These are phyloP conservation scores for Hygrophila difformis DNA, from an alignment of 257 asterid species.

Conservation along the genomic window DNA sequence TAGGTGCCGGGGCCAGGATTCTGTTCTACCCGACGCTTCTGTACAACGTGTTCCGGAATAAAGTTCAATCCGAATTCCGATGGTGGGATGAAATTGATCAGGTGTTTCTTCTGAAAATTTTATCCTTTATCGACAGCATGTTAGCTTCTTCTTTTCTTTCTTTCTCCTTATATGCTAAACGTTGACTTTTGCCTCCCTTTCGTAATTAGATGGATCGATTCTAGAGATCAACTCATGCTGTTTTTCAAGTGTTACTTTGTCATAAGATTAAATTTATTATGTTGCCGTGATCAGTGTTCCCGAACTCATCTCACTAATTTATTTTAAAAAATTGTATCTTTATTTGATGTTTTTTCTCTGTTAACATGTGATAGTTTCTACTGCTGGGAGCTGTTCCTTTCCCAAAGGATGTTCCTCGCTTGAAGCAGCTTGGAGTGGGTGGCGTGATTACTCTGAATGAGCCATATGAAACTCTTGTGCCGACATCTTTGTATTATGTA, in stretches of 20 bases:
- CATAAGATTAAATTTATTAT: too few relatives aligned
- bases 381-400: slow-evolving; percentile 94
- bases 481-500: slow-evolving; percentile 75
- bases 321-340: too few relatives aligned
- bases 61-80: slow-evolving; percentile 71
- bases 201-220: too few relatives aligned
- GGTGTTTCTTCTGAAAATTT: slow-evolving; percentile 29
- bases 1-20: slow-evolving; percentile 96
- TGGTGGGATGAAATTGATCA: slow-evolving; percentile 98
- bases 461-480: slow-evolving; percentile 87
- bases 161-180: too few relatives aligned
- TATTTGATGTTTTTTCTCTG: too few relatives aligned
- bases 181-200: too few relatives aligned
- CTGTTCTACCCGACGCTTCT: slow-evolving; percentile 89
- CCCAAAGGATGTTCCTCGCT: slow-evolving; percentile 74
- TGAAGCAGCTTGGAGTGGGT: slow-evolving; percentile 95
- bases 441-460: slow-evolving; percentile 57
- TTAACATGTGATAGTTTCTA: slow-evolving; percentile 41
- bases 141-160: too few relatives aligned
- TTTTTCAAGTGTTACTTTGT: too few relatives aligned
- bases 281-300: too few relatives aligned
- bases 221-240: too few relatives aligned
- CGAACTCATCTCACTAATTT: too few relatives aligned
- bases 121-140: too few relatives aligned
- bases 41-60: slow-evolving; percentile 84